Evolutionary conservation across 768 basidiomycete genomes (phyloP), one percentile per base, ranked within the genome.

Genomic region (Paxillus rubicundulus): DNA sequence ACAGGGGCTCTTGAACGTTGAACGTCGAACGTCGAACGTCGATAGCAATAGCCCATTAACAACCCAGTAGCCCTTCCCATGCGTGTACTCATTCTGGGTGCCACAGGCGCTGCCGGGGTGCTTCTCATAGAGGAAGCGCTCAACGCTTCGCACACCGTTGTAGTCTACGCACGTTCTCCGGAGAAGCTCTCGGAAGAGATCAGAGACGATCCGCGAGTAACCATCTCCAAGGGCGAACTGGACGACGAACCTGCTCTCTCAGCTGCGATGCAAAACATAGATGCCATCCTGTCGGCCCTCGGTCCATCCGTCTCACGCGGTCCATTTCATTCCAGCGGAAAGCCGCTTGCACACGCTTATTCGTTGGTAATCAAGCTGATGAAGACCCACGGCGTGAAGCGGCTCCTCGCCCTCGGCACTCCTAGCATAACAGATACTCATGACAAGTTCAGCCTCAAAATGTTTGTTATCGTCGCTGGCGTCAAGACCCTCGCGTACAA

Each of bases 1-100:
- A 33, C 33, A 33, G 12, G 12, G 33, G 9, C 33, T 12, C 9
- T 3, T 13, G 33, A 46, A 40, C 30, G 24, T 24, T 6, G 3
- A 24, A 24, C 24, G 24, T 24, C 24, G 24, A 24, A n/a, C 30
- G 24, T 24, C 24, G 3, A 24, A 24, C 24, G 24, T 24, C 24
- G 24, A 24, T 24, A 24, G 24, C 3, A 24, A 24, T 24, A 24
- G 24, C 24, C 24, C 21, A 21, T 21, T 5, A 21, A 5, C n/a
- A 30, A 17, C 28, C 27, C 52, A 36, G 24, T 40, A 50, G 17
- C 33, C 33, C 20, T 27, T 40, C 17, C 33, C 16, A 79, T 80
- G 80, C 82, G 74, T 21, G 60, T 87, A 51, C 73, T 89, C 49
- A 72, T 89, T 52, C 74, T 90, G n/a, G 88, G 87, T 16, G 83